phyloP scores from a whole-genome alignment of 2,329 filamentous ascomycete genomes.

The Ophiosphaerella herpotricha region DNA sequence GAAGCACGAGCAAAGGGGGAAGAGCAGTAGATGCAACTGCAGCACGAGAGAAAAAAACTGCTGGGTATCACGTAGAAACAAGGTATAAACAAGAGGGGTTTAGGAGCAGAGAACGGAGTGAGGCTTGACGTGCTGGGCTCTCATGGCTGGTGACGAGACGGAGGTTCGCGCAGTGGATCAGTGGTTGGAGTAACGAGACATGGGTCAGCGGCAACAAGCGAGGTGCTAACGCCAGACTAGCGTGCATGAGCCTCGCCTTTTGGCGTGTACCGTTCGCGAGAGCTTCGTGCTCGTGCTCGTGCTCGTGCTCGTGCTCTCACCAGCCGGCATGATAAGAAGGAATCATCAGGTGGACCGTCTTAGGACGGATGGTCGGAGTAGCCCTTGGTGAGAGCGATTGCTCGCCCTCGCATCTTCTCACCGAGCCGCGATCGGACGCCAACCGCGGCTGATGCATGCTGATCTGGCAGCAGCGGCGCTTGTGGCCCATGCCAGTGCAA shows the following conservation, averaged over 20 bases:
- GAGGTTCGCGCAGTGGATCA: conserved; percentile 15
- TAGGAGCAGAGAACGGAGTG: conserved; percentile 3
- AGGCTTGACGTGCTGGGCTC: conserved; percentile 2
- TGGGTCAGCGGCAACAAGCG: conserved; percentile 17
- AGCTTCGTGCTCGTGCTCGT: conserved; percentile 20
- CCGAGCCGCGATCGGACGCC: too few species aligned
- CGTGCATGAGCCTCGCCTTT: conserved; percentile 10
- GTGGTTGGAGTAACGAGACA: conserved; percentile 22
- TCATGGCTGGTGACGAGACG: conserved; percentile 6
- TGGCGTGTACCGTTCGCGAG: conserved; percentile 23
- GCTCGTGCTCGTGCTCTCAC: conserved; percentile 15
- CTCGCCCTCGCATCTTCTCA: too few species aligned
- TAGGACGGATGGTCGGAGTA: too few species aligned
- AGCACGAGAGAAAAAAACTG: conserved; percentile 2
- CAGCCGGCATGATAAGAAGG: background rate
- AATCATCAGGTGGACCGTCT: too few species aligned
- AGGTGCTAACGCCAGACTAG: conserved; percentile 13
- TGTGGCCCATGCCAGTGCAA: too few species aligned
- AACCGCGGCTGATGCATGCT: too few species aligned
- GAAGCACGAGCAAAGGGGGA: background rate
- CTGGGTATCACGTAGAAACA: conserved; percentile 28
- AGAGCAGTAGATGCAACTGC: background rate
- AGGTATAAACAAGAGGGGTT: conserved; percentile 6
- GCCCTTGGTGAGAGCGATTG: too few species aligned
- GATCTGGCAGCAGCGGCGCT: too few species aligned